These are phyloP conservation scores for Fibroporia radiculosa DNA, from an alignment of 768 basidiomycete genomes.

Conservation along the genomic window DNA sequence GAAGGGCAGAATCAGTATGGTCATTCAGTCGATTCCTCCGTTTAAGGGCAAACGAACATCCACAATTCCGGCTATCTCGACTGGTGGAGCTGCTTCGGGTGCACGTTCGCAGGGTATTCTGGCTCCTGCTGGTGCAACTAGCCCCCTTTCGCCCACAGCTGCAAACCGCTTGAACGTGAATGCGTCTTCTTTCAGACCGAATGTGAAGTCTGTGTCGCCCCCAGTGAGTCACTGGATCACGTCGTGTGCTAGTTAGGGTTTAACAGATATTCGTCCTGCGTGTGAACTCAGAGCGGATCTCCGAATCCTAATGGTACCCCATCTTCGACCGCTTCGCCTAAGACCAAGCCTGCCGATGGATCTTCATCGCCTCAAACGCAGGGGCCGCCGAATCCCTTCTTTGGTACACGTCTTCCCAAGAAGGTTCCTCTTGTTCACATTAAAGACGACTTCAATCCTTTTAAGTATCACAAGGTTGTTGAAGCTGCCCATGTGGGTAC, in stretches of 20 bases:
- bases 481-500: constrained; percentile 69
- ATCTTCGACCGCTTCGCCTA: constrained; percentile 53
- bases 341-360: constrained; percentile 47
- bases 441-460: constrained; percentile 97
- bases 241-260: background rate
- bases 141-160: constrained; percentile 45
- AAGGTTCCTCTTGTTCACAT: constrained; percentile 68
- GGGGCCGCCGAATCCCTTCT: constrained; percentile 77
- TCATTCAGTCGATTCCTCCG: constrained; percentile 85
- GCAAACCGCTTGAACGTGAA: constrained; percentile 75
- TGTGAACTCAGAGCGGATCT: constrained; percentile 21
- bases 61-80: constrained; percentile 11
- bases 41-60: constrained; percentile 61
- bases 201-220: constrained; percentile 70
- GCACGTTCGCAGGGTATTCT: constrained; percentile 20
- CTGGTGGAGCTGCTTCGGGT: constrained; percentile 16
- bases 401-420: constrained; percentile 72
- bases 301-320: constrained; percentile 19
- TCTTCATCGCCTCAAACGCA: constrained; percentile 26
- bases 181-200: constrained; percentile 88
- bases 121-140: constrained; percentile 22
- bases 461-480: constrained; percentile 77
- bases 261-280: too few species aligned
- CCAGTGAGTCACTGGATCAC: constrained; percentile 27
- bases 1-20: constrained; percentile 48